Evolutionary conservation across 2,329 filamentous ascomycete genomes (phyloP), one percentile per base, ranked within the genome.

Genomic region (Monosporascus sp.): DNA sequence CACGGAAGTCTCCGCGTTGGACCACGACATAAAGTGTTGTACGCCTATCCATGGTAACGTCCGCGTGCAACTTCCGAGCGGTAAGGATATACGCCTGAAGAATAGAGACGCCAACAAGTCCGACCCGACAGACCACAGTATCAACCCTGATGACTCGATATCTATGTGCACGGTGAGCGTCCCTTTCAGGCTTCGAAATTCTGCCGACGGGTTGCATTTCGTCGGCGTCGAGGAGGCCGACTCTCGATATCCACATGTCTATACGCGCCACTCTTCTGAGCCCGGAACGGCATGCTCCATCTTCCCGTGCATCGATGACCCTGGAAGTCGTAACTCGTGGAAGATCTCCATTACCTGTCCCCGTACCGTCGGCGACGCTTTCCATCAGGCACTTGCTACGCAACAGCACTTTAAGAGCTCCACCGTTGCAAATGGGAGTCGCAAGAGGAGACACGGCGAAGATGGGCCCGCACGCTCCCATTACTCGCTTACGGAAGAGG

Each of bases 241-340:
- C 67, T 78, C 78, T 52, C 83, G 92, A 56, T 99, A 92, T 68
- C 91, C 94, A 0, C 93, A 99, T 73, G 86, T 89, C 48, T 99
- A 96, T 69, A 96, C 93, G 0, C 87, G 86, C 41, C 91, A 93
- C 65, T 88, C 87, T 2, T 76, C 87, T 43, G 86, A 89, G 56
- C 84, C 91, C 0, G 91, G 92, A 31, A 86, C 85, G 18, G 86
- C 91, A 1, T 93, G 86, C 47, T 92, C 87, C 61, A 84, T 97
- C 26, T 99, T 99, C 64, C 94, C 94, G 1, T 97, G 94, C 68
- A 80, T 97, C 50, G 94, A 99, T 67, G 89, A 96, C 66, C 83
- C 88, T 24, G 85, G 85, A 37, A 86, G 89, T 53, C 82, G 91
- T 52, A 93, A 87, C 65, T 85, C 86, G 11, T 99, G 94, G 89